Conservation (phyloP, 306 rosid genomes). For the Trifolium fragiferum region DNA sequence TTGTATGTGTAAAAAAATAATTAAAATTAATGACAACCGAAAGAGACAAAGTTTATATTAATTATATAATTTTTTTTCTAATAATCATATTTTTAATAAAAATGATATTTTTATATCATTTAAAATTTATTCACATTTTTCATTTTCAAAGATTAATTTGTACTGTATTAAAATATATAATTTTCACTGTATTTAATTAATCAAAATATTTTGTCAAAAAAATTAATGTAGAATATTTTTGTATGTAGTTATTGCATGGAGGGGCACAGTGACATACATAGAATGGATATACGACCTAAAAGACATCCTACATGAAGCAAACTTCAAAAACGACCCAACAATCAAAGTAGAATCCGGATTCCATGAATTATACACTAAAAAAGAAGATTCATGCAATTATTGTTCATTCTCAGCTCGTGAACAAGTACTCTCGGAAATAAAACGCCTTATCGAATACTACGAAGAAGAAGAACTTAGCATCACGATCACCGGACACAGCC, state of each 20-base stretch:
- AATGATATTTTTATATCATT: too few relatives aligned
- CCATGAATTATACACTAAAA: constrained; percentile 65
- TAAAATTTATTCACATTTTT: too few relatives aligned
- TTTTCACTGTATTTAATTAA: too few relatives aligned
- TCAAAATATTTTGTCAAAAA: too few relatives aligned
- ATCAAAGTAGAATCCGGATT: constrained; percentile 73
- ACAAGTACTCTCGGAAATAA: constrained; percentile 60
- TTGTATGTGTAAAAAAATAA: too few relatives aligned
- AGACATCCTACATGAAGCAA: constrained; percentile 51
- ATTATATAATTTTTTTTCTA: too few relatives aligned
- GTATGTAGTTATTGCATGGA: constrained; percentile 53
- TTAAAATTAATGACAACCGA: too few relatives aligned
- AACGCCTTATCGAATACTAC: constrained; percentile 56
- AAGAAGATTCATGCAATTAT: constrained; percentile 54
- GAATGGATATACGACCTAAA: constrained; percentile 77
- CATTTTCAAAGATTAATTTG: too few relatives aligned
- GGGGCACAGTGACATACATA: constrained; percentile 75
- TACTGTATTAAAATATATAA: too few relatives aligned
- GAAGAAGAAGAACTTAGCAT: constrained; percentile 60
- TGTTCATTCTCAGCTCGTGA: constrained; percentile 73
- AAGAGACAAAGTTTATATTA: too few relatives aligned
- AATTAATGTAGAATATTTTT: not conserved
- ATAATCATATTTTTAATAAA: too few relatives aligned
- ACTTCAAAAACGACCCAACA: constrained; percentile 43
- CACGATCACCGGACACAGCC: constrained; percentile 74